Percentiles rank a stretch among this genome's conserved stretches.
Conservation (phyloP, 306 rosid species). For the Astragalus membranaceus region DNA sequence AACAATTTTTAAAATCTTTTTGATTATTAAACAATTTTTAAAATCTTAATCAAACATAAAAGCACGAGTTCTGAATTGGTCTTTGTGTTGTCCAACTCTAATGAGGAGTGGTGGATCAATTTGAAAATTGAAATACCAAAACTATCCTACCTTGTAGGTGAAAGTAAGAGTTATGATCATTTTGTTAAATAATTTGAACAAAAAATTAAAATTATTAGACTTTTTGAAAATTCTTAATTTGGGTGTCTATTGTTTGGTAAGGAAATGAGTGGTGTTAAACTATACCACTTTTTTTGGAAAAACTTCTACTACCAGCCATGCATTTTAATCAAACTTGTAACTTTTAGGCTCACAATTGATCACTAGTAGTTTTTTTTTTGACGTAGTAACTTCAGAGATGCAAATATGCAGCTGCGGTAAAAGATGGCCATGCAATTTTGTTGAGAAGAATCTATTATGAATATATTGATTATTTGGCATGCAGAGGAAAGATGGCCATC, state of each 20-base stretch:
- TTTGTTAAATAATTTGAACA: neutral
- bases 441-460: neutral
- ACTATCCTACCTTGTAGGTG: too few species aligned
- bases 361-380: neutral
- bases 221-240: neutral
- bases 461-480: constrained; percentile 11
- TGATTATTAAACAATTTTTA: too few species aligned
- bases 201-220: neutral
- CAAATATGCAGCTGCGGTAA: neutral
- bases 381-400: neutral
- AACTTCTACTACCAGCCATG: constrained; percentile 14
- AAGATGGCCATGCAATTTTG: neutral
- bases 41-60: too few species aligned
- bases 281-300: neutral
- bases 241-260: neutral
- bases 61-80: too few species aligned
- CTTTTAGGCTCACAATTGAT: neutral
- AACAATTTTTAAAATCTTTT: too few species aligned
- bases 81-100: too few species aligned
- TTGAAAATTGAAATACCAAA: too few species aligned
- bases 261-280: constrained; percentile 4
- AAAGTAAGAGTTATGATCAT: neutral
- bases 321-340: constrained; percentile 16
- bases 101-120: too few species aligned
- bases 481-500: constrained; percentile 35